A percentile compares a stretch with the other conserved stretches of the same genome.
Conservation (phyloP, 106 monocot genomes). For the Dendrobium huoshanense region DNA sequence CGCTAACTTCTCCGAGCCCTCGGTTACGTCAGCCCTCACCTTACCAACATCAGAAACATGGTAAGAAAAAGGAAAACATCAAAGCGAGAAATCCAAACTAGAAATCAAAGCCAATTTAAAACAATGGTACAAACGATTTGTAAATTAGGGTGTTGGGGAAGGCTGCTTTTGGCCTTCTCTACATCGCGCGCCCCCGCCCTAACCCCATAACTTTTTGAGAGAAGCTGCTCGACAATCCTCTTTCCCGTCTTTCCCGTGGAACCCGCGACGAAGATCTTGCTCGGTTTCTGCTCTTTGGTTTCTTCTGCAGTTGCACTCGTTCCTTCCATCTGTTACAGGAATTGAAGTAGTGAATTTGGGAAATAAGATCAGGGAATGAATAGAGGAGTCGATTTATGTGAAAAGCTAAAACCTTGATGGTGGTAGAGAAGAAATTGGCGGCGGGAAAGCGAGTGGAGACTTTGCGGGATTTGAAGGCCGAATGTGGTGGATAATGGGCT, state of each 20-base stretch:
- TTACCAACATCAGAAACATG: neutral
- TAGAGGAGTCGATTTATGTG: neutral
- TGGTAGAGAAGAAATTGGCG: slow-evolving; percentile 1
- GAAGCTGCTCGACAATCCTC: slow-evolving; percentile 59
- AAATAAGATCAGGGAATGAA: neutral
- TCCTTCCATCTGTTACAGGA: slow-evolving; percentile 3
- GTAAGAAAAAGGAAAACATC: neutral
- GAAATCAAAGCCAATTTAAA: neutral
- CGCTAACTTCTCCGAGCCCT: slow-evolving; percentile 36
- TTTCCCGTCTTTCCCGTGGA: slow-evolving; percentile 69
- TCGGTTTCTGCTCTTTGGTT: slow-evolving; percentile 6
- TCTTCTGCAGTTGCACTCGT: neutral
- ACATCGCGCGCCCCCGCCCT: slow-evolving; percentile 50
- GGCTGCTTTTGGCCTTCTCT: slow-evolving; percentile 33
- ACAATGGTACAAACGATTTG: slow-evolving; percentile 36
- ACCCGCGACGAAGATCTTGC: slow-evolving; percentile 64
- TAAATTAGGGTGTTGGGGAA: slow-evolving; percentile 40
- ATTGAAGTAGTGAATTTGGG: neutral
- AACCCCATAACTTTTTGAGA: slow-evolving; percentile 44
- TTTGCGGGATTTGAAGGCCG: neutral
- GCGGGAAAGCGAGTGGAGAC: neutral
- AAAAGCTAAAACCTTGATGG: neutral
- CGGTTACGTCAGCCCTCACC: slow-evolving; percentile 53
- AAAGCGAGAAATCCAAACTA: neutral
- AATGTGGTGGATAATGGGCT: neutral